Evolutionary conservation across 2,329 filamentous ascomycete genomes (phyloP).

Genomic region (Sordariomycetes sp.): DNA sequence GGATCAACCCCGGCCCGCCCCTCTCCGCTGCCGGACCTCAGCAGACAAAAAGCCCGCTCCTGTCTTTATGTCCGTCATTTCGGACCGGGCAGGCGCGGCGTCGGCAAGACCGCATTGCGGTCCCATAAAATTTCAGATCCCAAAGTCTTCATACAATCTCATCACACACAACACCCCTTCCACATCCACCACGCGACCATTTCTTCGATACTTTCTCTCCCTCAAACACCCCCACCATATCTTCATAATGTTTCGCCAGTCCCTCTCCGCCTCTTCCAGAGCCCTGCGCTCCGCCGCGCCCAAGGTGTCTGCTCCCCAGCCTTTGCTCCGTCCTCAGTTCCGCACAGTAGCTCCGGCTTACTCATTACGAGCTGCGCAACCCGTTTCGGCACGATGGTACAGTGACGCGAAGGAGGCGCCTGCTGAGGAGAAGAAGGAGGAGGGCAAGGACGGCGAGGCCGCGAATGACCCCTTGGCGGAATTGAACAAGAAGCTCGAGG

Average conservation of each 20-base stretch:
- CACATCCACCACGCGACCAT: too few species aligned
- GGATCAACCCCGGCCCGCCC: too few species aligned
- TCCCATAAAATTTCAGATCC: slow-evolving; percentile 5
- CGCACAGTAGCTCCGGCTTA: slow-evolving; percentile 22
- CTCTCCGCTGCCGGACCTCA: too few species aligned
- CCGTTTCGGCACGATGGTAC: slow-evolving; percentile 33
- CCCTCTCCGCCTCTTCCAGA: slow-evolving; percentile 31
- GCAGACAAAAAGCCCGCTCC: too few species aligned
- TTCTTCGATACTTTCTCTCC: slow-evolving; percentile 1
- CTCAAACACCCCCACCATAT: not conserved
- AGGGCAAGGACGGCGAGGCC: slow-evolving; percentile 14
- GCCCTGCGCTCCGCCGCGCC: slow-evolving; percentile 31
- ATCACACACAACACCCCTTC: not conserved
- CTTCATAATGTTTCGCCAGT: slow-evolving; percentile 35
- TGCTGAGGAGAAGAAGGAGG: slow-evolving; percentile 16
- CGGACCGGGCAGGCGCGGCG: not conserved
- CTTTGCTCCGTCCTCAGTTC: slow-evolving; percentile 26
- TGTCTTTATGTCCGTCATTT: too few species aligned
- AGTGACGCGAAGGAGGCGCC: slow-evolving; percentile 32
- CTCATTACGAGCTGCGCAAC: slow-evolving; percentile 26
- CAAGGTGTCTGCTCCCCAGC: slow-evolving; percentile 23
- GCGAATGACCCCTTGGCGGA: slow-evolving; percentile 27
- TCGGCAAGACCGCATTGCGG: not conserved
- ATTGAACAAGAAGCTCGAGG: slow-evolving; percentile 42
- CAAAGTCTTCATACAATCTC: not conserved